Conservation (phyloP, 2,329 filamentous ascomycete species). For the Dichotomopilus funicola region DNA sequence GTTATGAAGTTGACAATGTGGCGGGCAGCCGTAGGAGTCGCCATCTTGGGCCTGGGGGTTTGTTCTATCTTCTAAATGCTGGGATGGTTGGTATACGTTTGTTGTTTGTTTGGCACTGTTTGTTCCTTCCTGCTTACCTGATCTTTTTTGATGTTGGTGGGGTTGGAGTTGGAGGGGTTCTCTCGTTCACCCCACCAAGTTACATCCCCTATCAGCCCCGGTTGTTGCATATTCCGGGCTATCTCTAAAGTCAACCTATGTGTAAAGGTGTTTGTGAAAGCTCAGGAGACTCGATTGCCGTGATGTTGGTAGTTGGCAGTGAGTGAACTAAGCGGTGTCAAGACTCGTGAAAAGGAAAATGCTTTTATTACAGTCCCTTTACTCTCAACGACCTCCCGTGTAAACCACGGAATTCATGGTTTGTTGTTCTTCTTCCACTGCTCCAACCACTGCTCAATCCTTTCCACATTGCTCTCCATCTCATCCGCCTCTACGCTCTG, state of each 20-base stretch:
- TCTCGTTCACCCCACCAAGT: neutral
- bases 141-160: neutral
- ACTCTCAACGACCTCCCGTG: too few relatives aligned
- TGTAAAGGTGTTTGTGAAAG: neutral
- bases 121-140: too few relatives aligned
- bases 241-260: neutral
- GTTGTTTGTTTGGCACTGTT: too few relatives aligned
- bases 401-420: neutral
- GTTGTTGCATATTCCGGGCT: neutral
- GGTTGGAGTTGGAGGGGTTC: neutral
- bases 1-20: conserved; percentile 81
- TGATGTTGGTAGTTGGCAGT: neutral
- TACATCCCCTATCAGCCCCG: neutral
- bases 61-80: conserved; percentile 34
- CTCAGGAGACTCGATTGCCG: too few relatives aligned
- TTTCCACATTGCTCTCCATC: conserved; percentile 80
- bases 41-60: conserved; percentile 30
- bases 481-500: conserved; percentile 75
- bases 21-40: conserved; percentile 20
- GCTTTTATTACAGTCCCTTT: too few relatives aligned
- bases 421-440: conserved; percentile 65
- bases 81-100: too few relatives aligned
- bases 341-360: neutral
- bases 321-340: neutral
- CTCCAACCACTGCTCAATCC: conserved; percentile 74